Base-by-base conservation (phyloP, 495 filamentous ascomycete genomes). In the Penicillium subrubescens region DNA sequence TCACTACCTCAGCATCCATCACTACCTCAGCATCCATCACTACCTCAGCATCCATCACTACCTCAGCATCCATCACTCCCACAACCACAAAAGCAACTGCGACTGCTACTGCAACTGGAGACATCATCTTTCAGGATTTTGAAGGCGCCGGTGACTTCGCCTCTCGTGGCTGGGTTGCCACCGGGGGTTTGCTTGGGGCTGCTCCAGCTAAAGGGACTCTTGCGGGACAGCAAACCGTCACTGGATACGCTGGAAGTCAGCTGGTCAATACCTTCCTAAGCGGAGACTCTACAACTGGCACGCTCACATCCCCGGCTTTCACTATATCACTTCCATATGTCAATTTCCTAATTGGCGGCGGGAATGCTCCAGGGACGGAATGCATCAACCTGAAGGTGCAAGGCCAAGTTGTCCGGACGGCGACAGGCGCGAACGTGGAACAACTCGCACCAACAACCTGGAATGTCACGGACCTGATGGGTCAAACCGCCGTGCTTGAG, bases 181-280 rank as follows among this genome's bases (percentile, higher is more conserved):
- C 65, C 2, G 65, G 65, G 12, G 61, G 57, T 29, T 52, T 67
- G 15, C 33, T 64, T 27, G 61, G 65, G 37, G 37, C 37, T 41
- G 37, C 37, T 41, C 37, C 37, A 11, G 37, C 14, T 17, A 11
- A 41, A 41, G 37, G 37, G 37, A 15, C 37, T 15, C 37, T 41
- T 41, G 37, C 37, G 2, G 37, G 37, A 41, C 37, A 41, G 15
- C 37, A 41, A 41, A 15, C 37, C 37, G 37, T 41, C 37, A 41
- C 14, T 2, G 37, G 37, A 41, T 41, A 41, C 5, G 37, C 37
- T 41, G 37, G 37, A 41, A 41, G 37, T 41, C 37, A 41, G 12
- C 37, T 41, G 4, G 37, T 41, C 37, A 41, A 41, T 17, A 41
- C 37, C 1, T 41, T 41, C 12, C 12, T 41, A 17, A 41, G 37